phyloP scores from a whole-genome alignment of 805 yeast genomes.

The Wickerhamomyces chaumierensis region DNA sequence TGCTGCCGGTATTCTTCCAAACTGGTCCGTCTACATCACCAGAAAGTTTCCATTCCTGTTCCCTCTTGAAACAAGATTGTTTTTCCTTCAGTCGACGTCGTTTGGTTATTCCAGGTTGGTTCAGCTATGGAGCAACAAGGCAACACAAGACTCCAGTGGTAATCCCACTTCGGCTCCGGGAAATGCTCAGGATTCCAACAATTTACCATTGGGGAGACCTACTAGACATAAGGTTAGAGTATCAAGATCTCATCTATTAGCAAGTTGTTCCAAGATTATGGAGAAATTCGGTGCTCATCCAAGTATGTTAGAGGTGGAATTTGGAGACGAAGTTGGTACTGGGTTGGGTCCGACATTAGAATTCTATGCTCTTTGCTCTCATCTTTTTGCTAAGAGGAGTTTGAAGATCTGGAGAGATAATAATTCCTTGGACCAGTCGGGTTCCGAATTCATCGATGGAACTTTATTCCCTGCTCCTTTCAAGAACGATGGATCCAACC shows the following conservation, averaged over 20 bases:
- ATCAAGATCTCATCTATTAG: slow-evolving; percentile 55
- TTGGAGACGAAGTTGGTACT: slow-evolving; percentile 85
- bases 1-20: slow-evolving; percentile 77
- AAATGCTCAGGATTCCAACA: neutral
- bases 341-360: slow-evolving; percentile 95
- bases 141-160: slow-evolving; percentile 17
- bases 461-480: slow-evolving; percentile 75
- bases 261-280: slow-evolving; percentile 71
- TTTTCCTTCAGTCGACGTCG: slow-evolving; percentile 76
- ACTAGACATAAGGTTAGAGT: slow-evolving; percentile 72
- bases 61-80: slow-evolving; percentile 71
- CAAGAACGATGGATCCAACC: slow-evolving; percentile 14
- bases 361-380: slow-evolving; percentile 75
- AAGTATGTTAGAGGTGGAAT: slow-evolving; percentile 76
- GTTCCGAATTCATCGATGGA: slow-evolving; percentile 27
- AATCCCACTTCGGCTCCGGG: slow-evolving; percentile 7
- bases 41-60: slow-evolving; percentile 69
- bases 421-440: slow-evolving; percentile 10
- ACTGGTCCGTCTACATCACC: slow-evolving; percentile 72
- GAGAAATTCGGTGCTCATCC: slow-evolving; percentile 71
- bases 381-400: slow-evolving; percentile 49
- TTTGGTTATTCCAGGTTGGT: slow-evolving; percentile 83
- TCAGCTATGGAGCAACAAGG: slow-evolving; percentile 57
- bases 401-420: slow-evolving; percentile 58
- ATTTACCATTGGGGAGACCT: slow-evolving; percentile 51